Base-by-base conservation (phyloP, 2,329 filamentous ascomycete species). In the Neofusicoccum kwambonambiense region DNA sequence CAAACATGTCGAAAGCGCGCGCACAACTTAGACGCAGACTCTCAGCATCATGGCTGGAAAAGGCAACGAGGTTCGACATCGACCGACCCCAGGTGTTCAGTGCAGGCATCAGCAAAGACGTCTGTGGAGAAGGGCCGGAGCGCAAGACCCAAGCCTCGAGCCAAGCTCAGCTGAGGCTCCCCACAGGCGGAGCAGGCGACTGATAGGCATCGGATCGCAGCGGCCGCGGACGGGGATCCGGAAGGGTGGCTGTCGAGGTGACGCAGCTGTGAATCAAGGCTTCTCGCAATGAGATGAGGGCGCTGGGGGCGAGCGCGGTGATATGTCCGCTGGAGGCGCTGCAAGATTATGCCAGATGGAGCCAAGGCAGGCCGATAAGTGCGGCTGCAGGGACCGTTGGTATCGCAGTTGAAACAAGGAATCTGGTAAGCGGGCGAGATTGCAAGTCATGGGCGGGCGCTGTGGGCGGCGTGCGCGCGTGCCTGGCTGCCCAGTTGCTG, bases 401-500 rank as follows among this genome's bases (percentile, higher is more conserved):
- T 56, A 56, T n/a, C 37, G 34, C 17, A 8, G 39, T 15, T 60
- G 56, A 60, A 31, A 60, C 56, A 47, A 19, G 31, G 13, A 19
- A 45, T 58, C 54, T 34, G 39, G 22, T 58, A 58, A 58, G 54
- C 54, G 37, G 12, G 5, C 11, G 37, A 34, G 54, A 47, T 60
- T 60, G 42, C 56, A 60, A 60, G 41, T 47, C 42, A 58, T 58
- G 54, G 54, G 22, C 22, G 19, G 54, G 54, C 54, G 22, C 22
- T 22, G 22, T 22, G 22, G 3, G 22, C 22, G 22, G 22, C 22
- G 22, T 3, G 22, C 22, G 22, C 22, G 54, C 39, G 41, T 47
- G 19, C 52, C 9, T n/a, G 52, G 19, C 52, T 57, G 37, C 17
- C 15, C 15, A n/a, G 37, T 15, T 39, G 11, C 37, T 31, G 27